Conservation (phyloP, 2,329 filamentous ascomycete genomes). For the Ophiostoma australiae region DNA sequence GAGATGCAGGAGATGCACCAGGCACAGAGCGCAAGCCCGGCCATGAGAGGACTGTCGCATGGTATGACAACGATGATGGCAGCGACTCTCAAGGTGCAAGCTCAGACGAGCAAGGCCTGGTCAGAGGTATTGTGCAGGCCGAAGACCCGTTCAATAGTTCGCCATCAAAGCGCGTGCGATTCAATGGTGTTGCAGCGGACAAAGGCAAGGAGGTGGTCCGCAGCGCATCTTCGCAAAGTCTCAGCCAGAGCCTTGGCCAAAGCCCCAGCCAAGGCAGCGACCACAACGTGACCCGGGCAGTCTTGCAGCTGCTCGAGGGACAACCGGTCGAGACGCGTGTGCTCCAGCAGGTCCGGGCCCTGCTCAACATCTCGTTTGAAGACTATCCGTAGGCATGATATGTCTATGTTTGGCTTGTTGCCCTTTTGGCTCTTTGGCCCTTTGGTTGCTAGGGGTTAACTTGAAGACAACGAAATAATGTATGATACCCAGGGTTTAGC, state of each 20-base stretch:
- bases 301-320: conserved; percentile 47
- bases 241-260: no score
- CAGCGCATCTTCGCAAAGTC: no score
- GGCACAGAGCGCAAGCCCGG: not conserved
- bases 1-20: not conserved
- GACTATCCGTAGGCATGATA: not conserved
- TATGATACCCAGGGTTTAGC: not conserved
- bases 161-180: not conserved
- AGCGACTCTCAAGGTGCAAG: not conserved
- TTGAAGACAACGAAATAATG: not conserved
- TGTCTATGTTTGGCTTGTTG: no score
- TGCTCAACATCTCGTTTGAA: conserved; percentile 43
- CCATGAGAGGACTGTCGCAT: not conserved
- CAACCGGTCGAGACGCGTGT: conserved; percentile 39
- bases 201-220: no score
- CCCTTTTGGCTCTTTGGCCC: not conserved
- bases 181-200: not conserved
- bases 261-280: conserved; percentile 16
- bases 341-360: conserved; percentile 45
- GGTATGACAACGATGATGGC: not conserved
- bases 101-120: not conserved
- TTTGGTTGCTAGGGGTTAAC: not conserved
- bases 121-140: not conserved
- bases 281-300: conserved; percentile 42
- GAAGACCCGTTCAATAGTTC: not conserved